Percentiles rank a stretch among this genome's conserved stretches.
Evolutionary conservation across 1,139 yeast genomes (phyloP).

Genomic region (Lipomyces yarrowii): DNA sequence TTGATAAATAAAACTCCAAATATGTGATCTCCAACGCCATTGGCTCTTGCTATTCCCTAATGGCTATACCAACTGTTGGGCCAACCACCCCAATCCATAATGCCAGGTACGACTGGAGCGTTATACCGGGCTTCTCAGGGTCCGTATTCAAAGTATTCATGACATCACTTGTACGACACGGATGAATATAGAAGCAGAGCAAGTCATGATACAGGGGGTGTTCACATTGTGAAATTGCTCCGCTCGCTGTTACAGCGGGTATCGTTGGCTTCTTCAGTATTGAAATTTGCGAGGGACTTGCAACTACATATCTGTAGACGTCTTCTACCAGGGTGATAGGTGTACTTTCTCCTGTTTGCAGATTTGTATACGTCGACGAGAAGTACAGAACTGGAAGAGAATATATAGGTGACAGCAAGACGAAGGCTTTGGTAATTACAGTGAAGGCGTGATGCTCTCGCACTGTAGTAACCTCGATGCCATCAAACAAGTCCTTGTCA

Average conservation of each 20-base stretch:
- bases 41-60: conserved; percentile 2
- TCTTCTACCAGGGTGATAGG: conserved; percentile 9
- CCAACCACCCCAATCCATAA: conserved; percentile 32
- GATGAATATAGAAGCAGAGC: conserved; percentile 45
- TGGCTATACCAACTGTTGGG: conserved; percentile 21
- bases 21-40: neutral
- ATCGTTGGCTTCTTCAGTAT: neutral
- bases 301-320: conserved; percentile 8
- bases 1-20: neutral
- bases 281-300: neutral
- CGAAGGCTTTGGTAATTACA: neutral
- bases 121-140: neutral
- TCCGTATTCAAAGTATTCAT: conserved; percentile 17
- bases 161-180: conserved; percentile 42
- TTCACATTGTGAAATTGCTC: conserved; percentile 40
- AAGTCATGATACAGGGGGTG: conserved; percentile 41
- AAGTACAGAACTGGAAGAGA: conserved; percentile 14
- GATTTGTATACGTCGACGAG: neutral
- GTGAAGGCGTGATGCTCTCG: conserved; percentile 2
- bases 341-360: neutral
- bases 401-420: conserved; percentile 14
- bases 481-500: neutral
- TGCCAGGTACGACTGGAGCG: conserved; percentile 18
- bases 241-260: neutral
- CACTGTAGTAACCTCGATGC: conserved; percentile 1